Evolutionary conservation across 768 basidiomycete genomes (phyloP).

Genomic region (Gelatoporia subvermispora): DNA sequence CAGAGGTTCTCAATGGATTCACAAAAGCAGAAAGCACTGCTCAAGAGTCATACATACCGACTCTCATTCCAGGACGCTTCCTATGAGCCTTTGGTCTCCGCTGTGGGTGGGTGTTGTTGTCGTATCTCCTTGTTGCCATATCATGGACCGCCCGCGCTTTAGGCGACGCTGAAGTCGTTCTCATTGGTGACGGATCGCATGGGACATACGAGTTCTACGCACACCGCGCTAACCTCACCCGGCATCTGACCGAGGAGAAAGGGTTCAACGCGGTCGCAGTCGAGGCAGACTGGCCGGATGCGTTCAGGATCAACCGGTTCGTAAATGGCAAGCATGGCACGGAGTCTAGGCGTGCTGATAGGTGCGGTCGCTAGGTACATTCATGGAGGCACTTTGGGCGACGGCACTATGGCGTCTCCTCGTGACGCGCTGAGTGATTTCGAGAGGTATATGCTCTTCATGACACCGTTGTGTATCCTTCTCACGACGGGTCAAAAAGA

Average conservation of each 20-base stretch:
- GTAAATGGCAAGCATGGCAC: neutral
- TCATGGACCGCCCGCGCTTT: neutral
- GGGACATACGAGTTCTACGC: conserved; percentile 27
- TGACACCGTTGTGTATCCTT: neutral
- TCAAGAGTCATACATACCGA: conserved; percentile 11
- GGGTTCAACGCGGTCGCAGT: conserved; percentile 24
- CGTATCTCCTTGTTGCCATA: neutral
- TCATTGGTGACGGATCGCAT: conserved; percentile 27
- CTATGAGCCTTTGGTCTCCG: conserved; percentile 19
- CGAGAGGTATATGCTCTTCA: conserved; percentile 11
- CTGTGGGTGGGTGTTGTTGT: conserved; percentile 14
- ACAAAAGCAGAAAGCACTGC: conserved; percentile 10
- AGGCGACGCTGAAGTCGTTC: conserved; percentile 22
- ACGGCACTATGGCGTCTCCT: conserved; percentile 10
- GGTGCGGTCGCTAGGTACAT: conserved; percentile 12
- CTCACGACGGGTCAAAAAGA: conserved; percentile 9
- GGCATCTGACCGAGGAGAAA: conserved; percentile 24
- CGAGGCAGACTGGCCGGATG: conserved; percentile 31
- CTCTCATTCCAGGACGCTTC: conserved; percentile 11
- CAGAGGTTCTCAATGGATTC: conserved; percentile 1
- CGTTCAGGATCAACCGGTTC: conserved; percentile 23
- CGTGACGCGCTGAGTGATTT: conserved; percentile 14
- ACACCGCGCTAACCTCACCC: conserved; percentile 25
- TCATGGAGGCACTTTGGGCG: conserved; percentile 11
- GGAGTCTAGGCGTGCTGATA: too few relatives aligned